Percentiles rank a stretch among this genome's conserved stretches.
Conservation (phyloP, 2,329 filamentous ascomycete species). For the Colletotrichum sp. region DNA sequence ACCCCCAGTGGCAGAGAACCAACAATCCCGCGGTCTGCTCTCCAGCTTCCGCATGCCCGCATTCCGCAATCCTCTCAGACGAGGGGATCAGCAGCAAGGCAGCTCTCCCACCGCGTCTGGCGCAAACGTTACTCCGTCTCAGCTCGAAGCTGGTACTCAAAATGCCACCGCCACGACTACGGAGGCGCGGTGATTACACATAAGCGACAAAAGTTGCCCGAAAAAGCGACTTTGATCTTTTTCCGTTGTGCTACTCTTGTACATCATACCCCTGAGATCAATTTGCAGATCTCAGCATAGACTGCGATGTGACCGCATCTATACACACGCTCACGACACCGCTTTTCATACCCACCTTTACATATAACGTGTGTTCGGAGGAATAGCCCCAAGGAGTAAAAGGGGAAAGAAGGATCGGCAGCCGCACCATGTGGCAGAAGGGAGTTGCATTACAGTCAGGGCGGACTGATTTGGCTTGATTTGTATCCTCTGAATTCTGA, state of each 20-base stretch:
- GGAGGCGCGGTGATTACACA: background rate
- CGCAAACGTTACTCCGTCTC: slow-evolving; percentile 46
- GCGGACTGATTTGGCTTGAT: slow-evolving; percentile 18
- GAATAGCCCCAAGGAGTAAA: background rate
- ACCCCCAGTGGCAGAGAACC: slow-evolving; percentile 5
- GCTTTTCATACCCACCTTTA: slow-evolving; percentile 20
- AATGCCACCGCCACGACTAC: slow-evolving; percentile 18
- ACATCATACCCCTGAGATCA: slow-evolving; percentile 19
- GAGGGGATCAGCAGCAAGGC: slow-evolving; percentile 23
- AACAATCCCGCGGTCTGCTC: slow-evolving; percentile 17
- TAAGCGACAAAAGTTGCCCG: background rate
- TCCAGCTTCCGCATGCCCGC: slow-evolving; percentile 19
- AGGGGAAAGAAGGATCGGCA: background rate
- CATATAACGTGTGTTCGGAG: background rate
- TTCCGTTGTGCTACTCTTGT: slow-evolving; percentile 18
- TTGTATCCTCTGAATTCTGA: slow-evolving; percentile 20
- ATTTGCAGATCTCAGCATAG: slow-evolving; percentile 17
- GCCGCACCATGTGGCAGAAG: background rate
- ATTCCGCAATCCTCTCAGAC: slow-evolving; percentile 24
- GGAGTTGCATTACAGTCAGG: background rate
- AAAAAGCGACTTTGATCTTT: background rate
- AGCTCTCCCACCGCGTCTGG: slow-evolving; percentile 27
- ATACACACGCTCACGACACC: slow-evolving; percentile 12
- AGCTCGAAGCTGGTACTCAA: slow-evolving; percentile 50
- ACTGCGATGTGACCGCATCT: slow-evolving; percentile 9